A percentile compares a stretch with the other conserved stretches of the same genome.
Conservation (phyloP, 805 yeast species). For the Hanseniaspora lindneri region DNA sequence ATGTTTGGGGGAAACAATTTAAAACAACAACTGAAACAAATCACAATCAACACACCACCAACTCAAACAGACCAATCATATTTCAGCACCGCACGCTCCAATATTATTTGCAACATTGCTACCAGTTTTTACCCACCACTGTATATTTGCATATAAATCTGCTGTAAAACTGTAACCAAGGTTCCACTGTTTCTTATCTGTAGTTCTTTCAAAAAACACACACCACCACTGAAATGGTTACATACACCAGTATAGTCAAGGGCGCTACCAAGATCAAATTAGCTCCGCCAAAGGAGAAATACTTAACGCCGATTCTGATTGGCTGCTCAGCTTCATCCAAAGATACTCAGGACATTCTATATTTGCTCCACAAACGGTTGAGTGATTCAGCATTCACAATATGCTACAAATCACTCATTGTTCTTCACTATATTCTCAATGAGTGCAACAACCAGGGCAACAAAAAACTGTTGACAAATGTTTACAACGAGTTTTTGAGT, state of each 20-base stretch:
- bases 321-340: constrained; percentile 21
- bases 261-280: constrained; percentile 67
- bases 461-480: constrained; percentile 21
- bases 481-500: constrained; percentile 18
- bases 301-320: constrained; percentile 78
- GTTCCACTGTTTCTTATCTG: no score
- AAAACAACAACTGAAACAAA: no score
- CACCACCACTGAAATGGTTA: no score
- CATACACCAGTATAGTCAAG: constrained; percentile 65
- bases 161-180: no score
- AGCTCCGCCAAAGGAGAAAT: constrained; percentile 97
- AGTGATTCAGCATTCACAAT: constrained; percentile 84
- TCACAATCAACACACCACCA: no score
- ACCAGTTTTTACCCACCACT: no score
- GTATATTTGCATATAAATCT: no score
- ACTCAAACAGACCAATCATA: no score
- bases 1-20: no score
- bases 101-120: no score
- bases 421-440: constrained; percentile 78
- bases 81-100: no score
- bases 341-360: constrained; percentile 41
- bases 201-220: no score
- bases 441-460: constrained; percentile 58
- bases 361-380: constrained; percentile 47
- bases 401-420: constrained; percentile 73